Evolutionary conservation across 1,139 yeast species (phyloP), one percentile per base, ranked within the genome.

Genomic region (Candida tetrigidarum): DNA sequence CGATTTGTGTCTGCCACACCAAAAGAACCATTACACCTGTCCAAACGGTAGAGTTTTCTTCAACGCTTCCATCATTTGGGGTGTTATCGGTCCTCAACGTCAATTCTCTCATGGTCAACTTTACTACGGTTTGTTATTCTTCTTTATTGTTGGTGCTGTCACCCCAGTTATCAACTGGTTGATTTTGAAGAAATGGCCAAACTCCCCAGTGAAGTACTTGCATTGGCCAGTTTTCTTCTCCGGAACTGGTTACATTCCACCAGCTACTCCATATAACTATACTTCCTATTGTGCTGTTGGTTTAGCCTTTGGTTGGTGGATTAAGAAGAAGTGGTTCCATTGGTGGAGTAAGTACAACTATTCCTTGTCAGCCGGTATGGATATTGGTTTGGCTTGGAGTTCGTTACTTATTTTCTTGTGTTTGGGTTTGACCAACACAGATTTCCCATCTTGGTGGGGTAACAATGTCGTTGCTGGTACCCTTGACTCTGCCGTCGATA

Each of bases 211-310:
- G 46, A 71, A 73, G 50, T 67, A 73, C 68, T 55, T 73, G 54
- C 68, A 72, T 61, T 71, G 76, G 73, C 76, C 77, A 5, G 76
- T 73, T 28, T 73, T 73, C 66, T 73, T 71, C 62, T 67, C 74
- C 14, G 78, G 78, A 53, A 71, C 78, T 28, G 78, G 74, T 44
- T 62, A 62, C 53, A 73, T 74, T 62, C 79, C 79, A 28, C 77
- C 78, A 46, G 78, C 78, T 29, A 74, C 78, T 37, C 67, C 76
- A 39, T 71, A 68, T 60, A 72, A 67, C 55, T 72, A 69, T 50
- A 62, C 71, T 35, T 63, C 73, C 5, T 71, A 69, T 59, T 69
- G 71, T 56, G 55, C 57, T 25, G 71, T 65, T 49, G 74, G 71
- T 30, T 50, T 58, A 33, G 30, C 55, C 48, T 69, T 71, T 50